These are phyloP conservation scores for Hemisphaericaspora xylanilytica DNA, from an alignment of 1,139 yeast species.

Conservation along the genomic window DNA sequence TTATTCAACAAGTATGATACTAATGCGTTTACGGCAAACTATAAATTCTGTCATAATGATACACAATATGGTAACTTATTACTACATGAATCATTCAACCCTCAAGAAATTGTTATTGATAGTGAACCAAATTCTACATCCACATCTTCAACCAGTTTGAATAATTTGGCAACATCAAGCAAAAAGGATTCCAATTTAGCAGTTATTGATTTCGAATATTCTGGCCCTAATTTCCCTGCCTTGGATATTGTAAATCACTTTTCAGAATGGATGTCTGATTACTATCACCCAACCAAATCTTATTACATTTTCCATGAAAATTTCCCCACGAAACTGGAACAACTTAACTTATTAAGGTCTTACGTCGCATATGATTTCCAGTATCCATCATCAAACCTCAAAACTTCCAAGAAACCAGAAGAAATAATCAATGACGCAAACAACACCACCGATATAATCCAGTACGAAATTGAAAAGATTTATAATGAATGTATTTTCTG, in stretches of 20 bases:
- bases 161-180: slow-evolving; percentile 30
- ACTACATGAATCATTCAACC: slow-evolving; percentile 41
- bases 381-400: slow-evolving; percentile 35
- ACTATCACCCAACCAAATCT: slow-evolving; percentile 64
- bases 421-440: slow-evolving; percentile 16
- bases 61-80: slow-evolving; percentile 92
- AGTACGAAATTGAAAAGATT: slow-evolving; percentile 55
- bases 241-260: slow-evolving; percentile 87
- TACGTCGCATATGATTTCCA: slow-evolving; percentile 60
- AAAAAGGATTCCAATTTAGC: slow-evolving; percentile 69
- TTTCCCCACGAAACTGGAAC: slow-evolving; percentile 69
- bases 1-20: slow-evolving; percentile 52
- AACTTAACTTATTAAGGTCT: slow-evolving; percentile 67
- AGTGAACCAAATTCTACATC: slow-evolving; percentile 22
- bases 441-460: slow-evolving; percentile 31
- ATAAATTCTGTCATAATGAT: slow-evolving; percentile 90
- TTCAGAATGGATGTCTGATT: slow-evolving; percentile 96
- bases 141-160: slow-evolving; percentile 20
- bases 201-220: slow-evolving; percentile 94
- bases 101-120: slow-evolving; percentile 35
- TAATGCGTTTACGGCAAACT: slow-evolving; percentile 41
- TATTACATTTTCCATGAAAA: slow-evolving; percentile 53
- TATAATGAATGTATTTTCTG: slow-evolving; percentile 69
- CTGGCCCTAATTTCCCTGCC: slow-evolving; percentile 91
- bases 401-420: slow-evolving; percentile 17